Percentiles rank a stretch among this genome's conserved stretches.
These are phyloP conservation scores for Colletotrichum neosansevieriae DNA, from an alignment of 2,329 filamentous ascomycete genomes.

Conservation along the genomic window DNA sequence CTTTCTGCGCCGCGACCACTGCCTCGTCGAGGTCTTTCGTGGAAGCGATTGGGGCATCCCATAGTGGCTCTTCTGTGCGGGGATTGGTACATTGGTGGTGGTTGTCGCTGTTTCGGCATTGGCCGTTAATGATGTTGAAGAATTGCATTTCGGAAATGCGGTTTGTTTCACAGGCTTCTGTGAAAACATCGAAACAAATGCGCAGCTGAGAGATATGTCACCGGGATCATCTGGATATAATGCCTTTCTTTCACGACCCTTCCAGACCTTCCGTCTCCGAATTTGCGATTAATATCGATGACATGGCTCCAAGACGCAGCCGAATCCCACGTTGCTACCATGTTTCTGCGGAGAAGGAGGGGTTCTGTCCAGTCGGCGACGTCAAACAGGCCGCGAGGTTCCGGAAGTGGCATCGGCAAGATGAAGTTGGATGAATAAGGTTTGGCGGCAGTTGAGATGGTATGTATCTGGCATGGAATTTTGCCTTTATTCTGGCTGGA, in stretches of 20 bases:
- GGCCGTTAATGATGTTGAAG: constrained; percentile 30
- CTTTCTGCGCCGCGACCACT: constrained; percentile 58
- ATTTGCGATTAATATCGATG: not conserved
- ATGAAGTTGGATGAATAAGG: not conserved
- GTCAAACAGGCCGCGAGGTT: not conserved
- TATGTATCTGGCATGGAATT: not conserved
- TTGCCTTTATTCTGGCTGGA: not conserved
- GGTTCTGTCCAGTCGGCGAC: constrained; percentile 9
- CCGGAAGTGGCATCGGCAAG: constrained; percentile 10
- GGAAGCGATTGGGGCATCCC: constrained; percentile 57
- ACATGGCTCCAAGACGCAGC: not conserved
- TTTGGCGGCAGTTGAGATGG: constrained; percentile 31
- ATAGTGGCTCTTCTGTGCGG: constrained; percentile 49
- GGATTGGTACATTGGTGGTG: constrained; percentile 45
- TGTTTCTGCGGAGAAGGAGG: constrained; percentile 30
- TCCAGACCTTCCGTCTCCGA: not conserved
- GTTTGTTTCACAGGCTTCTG: no score
- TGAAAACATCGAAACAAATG: no score
- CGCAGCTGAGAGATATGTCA: not conserved
- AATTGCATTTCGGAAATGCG: constrained; percentile 11
- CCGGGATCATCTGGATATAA: not conserved
- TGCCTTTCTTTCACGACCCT: not conserved
- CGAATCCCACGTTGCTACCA: constrained; percentile 14
- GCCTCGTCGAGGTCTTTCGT: constrained; percentile 58
- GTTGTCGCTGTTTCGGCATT: constrained; percentile 22